Evolutionary conservation across 139 green algal genomes (phyloP), one percentile per base, ranked within the genome.

Genomic region (Desmodesmus armatus): DNA sequence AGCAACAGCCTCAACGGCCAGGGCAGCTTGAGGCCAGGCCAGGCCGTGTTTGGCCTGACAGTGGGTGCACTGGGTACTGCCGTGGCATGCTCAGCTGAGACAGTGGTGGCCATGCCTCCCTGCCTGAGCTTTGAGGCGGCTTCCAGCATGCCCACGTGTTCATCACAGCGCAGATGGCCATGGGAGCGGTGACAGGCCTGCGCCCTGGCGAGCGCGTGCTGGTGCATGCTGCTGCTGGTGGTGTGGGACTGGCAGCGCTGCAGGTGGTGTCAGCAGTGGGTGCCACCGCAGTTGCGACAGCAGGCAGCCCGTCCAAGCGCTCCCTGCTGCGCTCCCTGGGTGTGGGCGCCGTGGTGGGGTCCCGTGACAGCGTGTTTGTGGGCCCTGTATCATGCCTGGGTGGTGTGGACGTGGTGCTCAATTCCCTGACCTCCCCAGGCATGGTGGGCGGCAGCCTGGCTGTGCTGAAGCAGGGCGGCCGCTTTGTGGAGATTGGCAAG

Each of bases 401-500:
- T 37, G 70, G 80, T 23, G 80, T 88, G 35, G 79, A 93, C 63
- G 85, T 92, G 53, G 87, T 93, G 49, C 86, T 98, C 41, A 98
- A 98, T 90, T 95, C 91, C 9, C 88, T 98, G 82, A 98, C 95
- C 27, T 94, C 88, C 41, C 91, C 93, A 2, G 95, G 95, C 71
- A 94, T 98, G 89, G 95, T 98, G 69, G 90, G 87, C 3, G 95
- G 87, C 13, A 94, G 92, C 9, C 76, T 97, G 69, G 86, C 92
- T 25, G 67, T 87, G 31, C 71, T 98, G 25, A 49, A 37, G 17
- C 33, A 6, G 7, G 93, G 92, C 53, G 95, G 92, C 0, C 77
- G 82, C 0, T 89, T 98, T 44, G 91, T 96, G 58, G 95, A 98
- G 85, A 98, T 98, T 87, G 92, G 90, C 83, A 98, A 98, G 90